Conservation (phyloP, 2,329 filamentous ascomycete species). For the Aureobasidium subglaciale region DNA sequence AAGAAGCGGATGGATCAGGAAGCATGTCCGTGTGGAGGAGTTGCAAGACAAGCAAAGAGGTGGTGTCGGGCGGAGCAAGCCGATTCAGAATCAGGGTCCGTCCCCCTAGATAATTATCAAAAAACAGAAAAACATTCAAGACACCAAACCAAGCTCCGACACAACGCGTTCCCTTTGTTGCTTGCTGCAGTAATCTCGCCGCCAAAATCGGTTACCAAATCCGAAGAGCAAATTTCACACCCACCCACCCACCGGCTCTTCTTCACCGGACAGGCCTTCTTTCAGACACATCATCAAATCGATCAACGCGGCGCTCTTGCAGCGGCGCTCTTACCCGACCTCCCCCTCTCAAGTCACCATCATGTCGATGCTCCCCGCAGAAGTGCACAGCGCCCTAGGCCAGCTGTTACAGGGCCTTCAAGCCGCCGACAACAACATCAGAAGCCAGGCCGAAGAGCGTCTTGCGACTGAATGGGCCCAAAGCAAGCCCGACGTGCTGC, state of each 20-base stretch:
- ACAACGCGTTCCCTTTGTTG: background rate
- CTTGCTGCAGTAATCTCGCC: too few relatives aligned
- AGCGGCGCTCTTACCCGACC: background rate
- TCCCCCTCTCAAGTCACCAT: background rate
- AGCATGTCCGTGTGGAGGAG: background rate
- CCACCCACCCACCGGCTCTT: background rate
- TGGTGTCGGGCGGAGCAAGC: too few relatives aligned
- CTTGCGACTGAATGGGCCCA: constrained; percentile 84
- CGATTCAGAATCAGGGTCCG: too few relatives aligned
- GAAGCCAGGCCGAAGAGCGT: constrained; percentile 82
- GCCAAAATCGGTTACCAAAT: background rate
- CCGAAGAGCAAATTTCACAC: too few relatives aligned
- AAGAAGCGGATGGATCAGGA: too few relatives aligned
- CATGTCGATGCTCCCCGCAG: constrained; percentile 69
- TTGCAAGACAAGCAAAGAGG: too few relatives aligned
- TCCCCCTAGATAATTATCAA: background rate
- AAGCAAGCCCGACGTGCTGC: constrained; percentile 71
- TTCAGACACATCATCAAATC: background rate
- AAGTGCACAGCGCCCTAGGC: constrained; percentile 75
- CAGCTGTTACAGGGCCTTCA: constrained; percentile 84
- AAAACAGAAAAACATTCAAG: constrained; percentile 5
- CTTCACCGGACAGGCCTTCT: background rate
- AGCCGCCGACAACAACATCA: constrained; percentile 78
- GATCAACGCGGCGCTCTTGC: constrained; percentile 2
- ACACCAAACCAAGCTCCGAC: background rate